Conservation (phyloP, 768 basidiomycete genomes). For the Hypholoma fasciculare region DNA sequence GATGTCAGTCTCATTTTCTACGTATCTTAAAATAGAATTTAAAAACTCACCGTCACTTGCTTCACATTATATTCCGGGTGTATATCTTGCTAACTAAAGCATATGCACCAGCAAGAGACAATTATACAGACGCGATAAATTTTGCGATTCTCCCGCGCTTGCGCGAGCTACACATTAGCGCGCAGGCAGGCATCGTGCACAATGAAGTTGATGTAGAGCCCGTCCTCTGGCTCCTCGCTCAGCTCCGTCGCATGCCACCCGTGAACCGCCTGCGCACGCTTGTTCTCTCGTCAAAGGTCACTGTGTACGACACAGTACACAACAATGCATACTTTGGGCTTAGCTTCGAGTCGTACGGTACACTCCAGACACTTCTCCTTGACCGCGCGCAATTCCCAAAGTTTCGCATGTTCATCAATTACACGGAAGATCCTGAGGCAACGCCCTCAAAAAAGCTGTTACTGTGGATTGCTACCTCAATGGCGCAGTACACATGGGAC, state of each 20-base stretch:
- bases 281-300: neutral
- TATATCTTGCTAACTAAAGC: neutral
- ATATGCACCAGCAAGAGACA: neutral
- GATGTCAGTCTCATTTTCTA: neutral
- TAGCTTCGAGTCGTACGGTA: neutral
- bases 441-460: neutral
- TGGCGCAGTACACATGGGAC: neutral
- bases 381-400: neutral
- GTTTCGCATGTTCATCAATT: neutral
- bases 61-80: no score
- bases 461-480: neutral
- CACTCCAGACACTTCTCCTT: neutral
- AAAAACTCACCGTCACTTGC: no score
- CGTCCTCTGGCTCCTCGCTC: neutral
- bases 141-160: neutral
- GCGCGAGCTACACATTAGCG: neutral
- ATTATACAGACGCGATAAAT: neutral
- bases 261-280: neutral
- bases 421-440: neutral
- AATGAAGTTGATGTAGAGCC: neutral
- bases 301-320: neutral
- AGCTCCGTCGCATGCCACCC: neutral
- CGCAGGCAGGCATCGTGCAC: neutral
- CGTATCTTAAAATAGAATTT: neutral
- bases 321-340: slow-evolving; percentile 1